A percentile compares a stretch with the other conserved stretches of the same genome.
phyloP scores from a whole-genome alignment of 768 basidiomycete species.

The Tulasnella sp. region DNA sequence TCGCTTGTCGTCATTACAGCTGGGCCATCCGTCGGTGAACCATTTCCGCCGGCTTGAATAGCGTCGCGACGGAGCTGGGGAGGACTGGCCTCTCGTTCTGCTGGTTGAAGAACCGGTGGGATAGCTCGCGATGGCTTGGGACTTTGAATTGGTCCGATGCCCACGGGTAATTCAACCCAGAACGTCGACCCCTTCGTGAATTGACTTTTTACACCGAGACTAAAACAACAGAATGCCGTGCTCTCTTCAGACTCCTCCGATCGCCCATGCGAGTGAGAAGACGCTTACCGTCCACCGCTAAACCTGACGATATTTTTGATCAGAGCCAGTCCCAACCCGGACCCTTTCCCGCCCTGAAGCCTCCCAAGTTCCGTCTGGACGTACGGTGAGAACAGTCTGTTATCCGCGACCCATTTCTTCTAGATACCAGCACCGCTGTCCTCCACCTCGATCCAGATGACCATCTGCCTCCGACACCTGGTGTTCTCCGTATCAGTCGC shows the following conservation, averaged over 20 bases:
- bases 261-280: no score
- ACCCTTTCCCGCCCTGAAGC: constrained; percentile 49
- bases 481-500: not conserved
- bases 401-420: constrained; percentile 24
- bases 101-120: no score
- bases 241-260: not conserved
- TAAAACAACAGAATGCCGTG: not conserved
- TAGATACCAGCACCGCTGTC: constrained; percentile 51
- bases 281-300: constrained; percentile 43
- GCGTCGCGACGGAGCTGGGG: no score
- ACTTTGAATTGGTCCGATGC: constrained; percentile 37
- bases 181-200: constrained; percentile 39
- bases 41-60: no score
- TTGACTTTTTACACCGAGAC: constrained; percentile 45
- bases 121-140: no score
- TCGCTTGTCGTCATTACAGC: no score
- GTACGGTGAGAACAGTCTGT: constrained; percentile 39
- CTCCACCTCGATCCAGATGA: constrained; percentile 49
- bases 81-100: no score
- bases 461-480: constrained; percentile 37
- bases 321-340: constrained; percentile 50
- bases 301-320: constrained; percentile 51
- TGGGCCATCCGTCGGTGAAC: no score
- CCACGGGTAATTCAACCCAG: constrained; percentile 39
- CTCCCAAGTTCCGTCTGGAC: constrained; percentile 51